Percentiles rank a stretch among this genome's conserved stretches.
Conservation (phyloP, 2,329 filamentous ascomycete genomes). For the Talaromyces sp. region DNA sequence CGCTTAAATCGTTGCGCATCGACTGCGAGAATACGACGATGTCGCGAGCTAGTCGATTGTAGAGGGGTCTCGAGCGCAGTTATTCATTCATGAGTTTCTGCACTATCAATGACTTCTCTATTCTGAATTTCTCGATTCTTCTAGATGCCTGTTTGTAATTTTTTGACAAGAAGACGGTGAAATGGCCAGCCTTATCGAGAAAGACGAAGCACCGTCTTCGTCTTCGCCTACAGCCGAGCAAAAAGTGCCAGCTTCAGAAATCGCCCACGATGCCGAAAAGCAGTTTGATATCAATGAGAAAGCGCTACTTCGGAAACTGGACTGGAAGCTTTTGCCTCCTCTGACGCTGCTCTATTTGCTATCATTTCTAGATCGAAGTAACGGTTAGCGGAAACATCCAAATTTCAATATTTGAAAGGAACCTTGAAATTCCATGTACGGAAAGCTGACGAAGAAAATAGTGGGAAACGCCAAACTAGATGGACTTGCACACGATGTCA, state of each 20-base stretch:
- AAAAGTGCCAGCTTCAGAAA: background rate
- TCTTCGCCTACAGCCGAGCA: background rate
- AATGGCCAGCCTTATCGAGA: background rate
- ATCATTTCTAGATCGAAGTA: conserved; percentile 39
- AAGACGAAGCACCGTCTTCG: background rate
- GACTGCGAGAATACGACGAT: background rate
- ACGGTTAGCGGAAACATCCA: conserved; percentile 11
- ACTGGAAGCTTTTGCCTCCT: conserved; percentile 37
- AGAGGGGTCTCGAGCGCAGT: background rate
- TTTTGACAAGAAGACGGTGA: background rate
- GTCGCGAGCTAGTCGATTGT: background rate
- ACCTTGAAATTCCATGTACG: background rate
- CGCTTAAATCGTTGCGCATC: background rate
- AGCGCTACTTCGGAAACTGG: conserved; percentile 37
- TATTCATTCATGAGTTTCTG: background rate
- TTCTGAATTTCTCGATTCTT: background rate
- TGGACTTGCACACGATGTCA: conserved; percentile 58
- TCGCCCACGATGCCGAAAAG: background rate
- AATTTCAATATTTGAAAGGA: no score
- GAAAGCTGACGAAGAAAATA: background rate
- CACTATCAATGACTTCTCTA: background rate
- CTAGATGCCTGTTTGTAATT: background rate
- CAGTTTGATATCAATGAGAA: background rate
- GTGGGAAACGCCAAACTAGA: conserved; percentile 62
- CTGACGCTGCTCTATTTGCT: conserved; percentile 41